Base-by-base conservation (phyloP, 768 basidiomycete species). In the Leccinellum luteum region DNA sequence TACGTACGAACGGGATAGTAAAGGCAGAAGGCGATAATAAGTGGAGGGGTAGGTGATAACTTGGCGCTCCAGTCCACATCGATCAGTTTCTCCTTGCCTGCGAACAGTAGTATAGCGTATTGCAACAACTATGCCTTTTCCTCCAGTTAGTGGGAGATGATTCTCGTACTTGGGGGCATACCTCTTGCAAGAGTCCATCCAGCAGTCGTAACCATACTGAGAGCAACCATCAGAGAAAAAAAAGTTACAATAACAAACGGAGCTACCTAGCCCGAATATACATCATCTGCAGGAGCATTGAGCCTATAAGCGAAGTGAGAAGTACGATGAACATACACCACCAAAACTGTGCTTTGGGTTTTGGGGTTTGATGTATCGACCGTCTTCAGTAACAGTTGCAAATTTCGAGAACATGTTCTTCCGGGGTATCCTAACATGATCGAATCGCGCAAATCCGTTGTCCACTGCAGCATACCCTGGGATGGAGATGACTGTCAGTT, bases 301-400 rank as follows among this genome's bases (percentile, higher is more conserved):
- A 59, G 35, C 43, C 32, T 4, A 19, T 23, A 23, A 28, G 47
- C 19, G 17, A 12, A 14, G 32, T 23, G 6, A 49, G 55, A 23
- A 38, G 21, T 5, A 19, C 10, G 19, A 17, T 12, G 31, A 12
- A 79, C 84, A 64, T 66, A 89, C 88, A 3, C 89, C 88, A 52
- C 86, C 86, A 59, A 89, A 90, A 60, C 86, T 87, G 25, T 90
- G 72, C 66, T 90, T 92, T 1, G 85, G 79, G 64, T 91, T 89
- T 31, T 83, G 83, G 17, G 89, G 88, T 60, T 79, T 76, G 25
- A 85, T 63, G 63, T 92, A 92, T 57, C 72, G 69, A 3, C 87
- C 87, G 0, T 82, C 84, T 30, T 83, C 74, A 0, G 86, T 86
- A 43, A 92, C 85, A 48, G 78, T 78, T 1, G 89, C 85, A 60